A percentile compares a stretch with the other conserved stretches of the same genome.
Conservation (phyloP, 768 basidiomycete genomes). For the Leccinellum luteum region DNA sequence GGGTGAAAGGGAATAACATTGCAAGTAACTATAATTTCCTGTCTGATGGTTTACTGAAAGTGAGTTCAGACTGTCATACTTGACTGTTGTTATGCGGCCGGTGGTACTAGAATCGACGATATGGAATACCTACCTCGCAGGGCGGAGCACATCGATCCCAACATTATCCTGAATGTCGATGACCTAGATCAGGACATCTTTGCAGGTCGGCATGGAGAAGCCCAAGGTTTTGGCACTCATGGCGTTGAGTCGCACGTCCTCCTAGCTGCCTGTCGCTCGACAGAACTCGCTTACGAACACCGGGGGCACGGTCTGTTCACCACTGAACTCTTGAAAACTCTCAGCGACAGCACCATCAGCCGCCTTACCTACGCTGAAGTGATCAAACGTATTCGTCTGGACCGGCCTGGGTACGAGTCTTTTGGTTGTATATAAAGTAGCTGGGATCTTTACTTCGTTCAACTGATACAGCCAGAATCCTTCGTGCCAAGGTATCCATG, state of each 20-base stretch:
- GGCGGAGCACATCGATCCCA: not conserved
- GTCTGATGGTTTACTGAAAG: not conserved
- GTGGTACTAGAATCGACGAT: conserved; percentile 27
- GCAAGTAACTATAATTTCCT: conserved; percentile 23
- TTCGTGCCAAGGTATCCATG: conserved; percentile 24
- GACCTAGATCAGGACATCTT: conserved; percentile 29
- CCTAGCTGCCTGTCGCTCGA: conserved; percentile 40
- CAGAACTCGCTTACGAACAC: conserved; percentile 31
- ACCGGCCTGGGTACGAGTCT: conserved; percentile 1
- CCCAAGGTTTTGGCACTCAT: conserved; percentile 24
- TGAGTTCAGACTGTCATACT: conserved; percentile 40
- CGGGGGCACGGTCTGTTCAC: conserved; percentile 26
- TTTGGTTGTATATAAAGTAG: too few species aligned
- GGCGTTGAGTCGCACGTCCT: conserved; percentile 40
- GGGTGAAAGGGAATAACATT: conserved; percentile 42
- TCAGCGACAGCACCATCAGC: conserved; percentile 4
- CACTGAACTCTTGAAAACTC: conserved; percentile 14
- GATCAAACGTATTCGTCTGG: conserved; percentile 11
- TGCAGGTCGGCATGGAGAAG: conserved; percentile 7
- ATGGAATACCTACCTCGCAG: conserved; percentile 7
- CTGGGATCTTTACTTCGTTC: not conserved
- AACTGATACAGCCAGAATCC: conserved; percentile 25
- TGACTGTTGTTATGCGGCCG: conserved; percentile 45
- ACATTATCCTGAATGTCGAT: not conserved
- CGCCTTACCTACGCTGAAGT: conserved; percentile 25